Percentiles rank a stretch among this genome's conserved stretches.
These are phyloP conservation scores for Picea abies DNA, from an alignment of 83 land plant species.

Conservation along the genomic window DNA sequence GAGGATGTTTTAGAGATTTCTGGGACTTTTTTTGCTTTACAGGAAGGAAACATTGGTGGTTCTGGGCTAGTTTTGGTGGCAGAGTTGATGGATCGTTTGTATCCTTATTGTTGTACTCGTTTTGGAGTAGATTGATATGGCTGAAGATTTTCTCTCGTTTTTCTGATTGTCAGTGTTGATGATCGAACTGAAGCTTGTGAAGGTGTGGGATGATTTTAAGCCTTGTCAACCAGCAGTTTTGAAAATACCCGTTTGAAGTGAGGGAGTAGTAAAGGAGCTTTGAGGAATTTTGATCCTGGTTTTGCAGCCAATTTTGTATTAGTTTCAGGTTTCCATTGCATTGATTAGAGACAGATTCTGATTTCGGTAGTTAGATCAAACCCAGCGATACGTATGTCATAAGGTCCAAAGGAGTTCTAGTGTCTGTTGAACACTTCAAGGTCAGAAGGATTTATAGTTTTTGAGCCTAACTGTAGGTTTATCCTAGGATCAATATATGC, in stretches of 20 bases:
- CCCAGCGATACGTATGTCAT: not conserved
- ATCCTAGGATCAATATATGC: too few relatives aligned
- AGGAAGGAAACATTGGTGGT: too few relatives aligned
- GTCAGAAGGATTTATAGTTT: too few relatives aligned
- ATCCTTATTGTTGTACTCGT: not conserved
- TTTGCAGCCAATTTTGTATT: not conserved
- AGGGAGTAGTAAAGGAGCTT: not conserved
- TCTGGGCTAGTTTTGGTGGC: too few relatives aligned
- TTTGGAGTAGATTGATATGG: not conserved
- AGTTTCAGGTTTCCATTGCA: not conserved
- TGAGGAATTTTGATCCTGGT: not conserved
- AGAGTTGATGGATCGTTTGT: too few relatives aligned
- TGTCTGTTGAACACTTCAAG: not conserved
- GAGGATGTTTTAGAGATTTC: too few relatives aligned
- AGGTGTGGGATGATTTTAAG: not conserved
- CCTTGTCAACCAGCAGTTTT: not conserved
- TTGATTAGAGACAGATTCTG: constrained; percentile 1
- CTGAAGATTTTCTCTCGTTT: constrained; percentile 8
- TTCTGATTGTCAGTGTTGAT: not conserved
- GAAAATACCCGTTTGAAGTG: not conserved
- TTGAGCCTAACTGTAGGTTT: too few relatives aligned
- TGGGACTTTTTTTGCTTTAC: too few relatives aligned
- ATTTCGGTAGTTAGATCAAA: not conserved
- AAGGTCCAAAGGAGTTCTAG: not conserved
- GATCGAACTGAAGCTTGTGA: not conserved